A percentile compares a stretch with the other conserved stretches of the same genome.
These are phyloP conservation scores for Lipomyces kockii DNA, from an alignment of 805 yeast species.

Conservation along the genomic window DNA sequence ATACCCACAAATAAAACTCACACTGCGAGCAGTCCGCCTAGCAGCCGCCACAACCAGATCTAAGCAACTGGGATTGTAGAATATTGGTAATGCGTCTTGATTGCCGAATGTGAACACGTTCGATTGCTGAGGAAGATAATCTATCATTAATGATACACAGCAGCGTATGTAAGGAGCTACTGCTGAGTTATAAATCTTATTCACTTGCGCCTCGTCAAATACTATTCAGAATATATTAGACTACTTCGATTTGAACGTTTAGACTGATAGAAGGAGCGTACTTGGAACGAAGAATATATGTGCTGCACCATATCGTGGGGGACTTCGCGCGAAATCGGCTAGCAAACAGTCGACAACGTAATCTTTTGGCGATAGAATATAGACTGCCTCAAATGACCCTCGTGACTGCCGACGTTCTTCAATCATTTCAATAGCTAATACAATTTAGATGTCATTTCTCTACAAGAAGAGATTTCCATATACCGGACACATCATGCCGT, in stretches of 20 bases:
- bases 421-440: slow-evolving; percentile 60
- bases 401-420: slow-evolving; percentile 66
- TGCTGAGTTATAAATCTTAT: slow-evolving; percentile 39
- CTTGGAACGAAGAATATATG: slow-evolving; percentile 76
- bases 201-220: slow-evolving; percentile 28
- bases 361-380: slow-evolving; percentile 70
- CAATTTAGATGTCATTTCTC: neutral
- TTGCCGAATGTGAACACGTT: slow-evolving; percentile 72
- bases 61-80: slow-evolving; percentile 67
- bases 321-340: slow-evolving; percentile 69
- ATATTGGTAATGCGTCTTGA: slow-evolving; percentile 65
- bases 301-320: slow-evolving; percentile 75
- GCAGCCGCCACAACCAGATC: slow-evolving; percentile 66
- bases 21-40: slow-evolving; percentile 57
- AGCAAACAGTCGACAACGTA: slow-evolving; percentile 76
- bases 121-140: slow-evolving; percentile 68
- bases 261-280: slow-evolving; percentile 39
- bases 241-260: neutral
- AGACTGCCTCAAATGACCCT: slow-evolving; percentile 74
- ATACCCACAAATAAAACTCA: slow-evolving; percentile 3
- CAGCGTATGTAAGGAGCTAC: slow-evolving; percentile 41
- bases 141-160: slow-evolving; percentile 53
- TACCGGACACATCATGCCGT: slow-evolving; percentile 33
- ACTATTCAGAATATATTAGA: slow-evolving; percentile 17
- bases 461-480: neutral